These are phyloP conservation scores for Rhodotorula glutinis DNA, from an alignment of 1,284 basidiomycete genomes.

Conservation along the genomic window DNA sequence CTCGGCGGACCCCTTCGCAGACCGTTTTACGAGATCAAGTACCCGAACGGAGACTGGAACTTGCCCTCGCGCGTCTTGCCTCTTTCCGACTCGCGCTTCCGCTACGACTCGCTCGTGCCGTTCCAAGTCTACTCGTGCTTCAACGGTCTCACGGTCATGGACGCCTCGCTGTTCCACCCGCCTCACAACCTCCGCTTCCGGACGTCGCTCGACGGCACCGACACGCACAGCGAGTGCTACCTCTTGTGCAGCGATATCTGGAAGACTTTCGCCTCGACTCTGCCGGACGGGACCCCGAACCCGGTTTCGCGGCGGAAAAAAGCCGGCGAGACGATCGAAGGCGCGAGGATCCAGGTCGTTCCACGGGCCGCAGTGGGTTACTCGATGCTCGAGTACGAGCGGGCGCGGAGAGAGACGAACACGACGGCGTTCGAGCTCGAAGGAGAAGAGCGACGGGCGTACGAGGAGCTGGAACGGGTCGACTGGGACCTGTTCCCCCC, in stretches of 20 bases:
- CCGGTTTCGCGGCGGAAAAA: background rate
- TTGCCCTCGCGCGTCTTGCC: constrained; percentile 44
- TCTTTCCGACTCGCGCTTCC: constrained; percentile 43
- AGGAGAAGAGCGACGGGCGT: constrained; percentile 4
- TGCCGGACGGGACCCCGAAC: constrained; percentile 1
- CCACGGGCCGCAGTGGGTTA: constrained; percentile 24
- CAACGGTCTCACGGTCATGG: constrained; percentile 47
- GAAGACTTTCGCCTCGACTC: constrained; percentile 7
- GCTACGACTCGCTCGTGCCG: constrained; percentile 47
- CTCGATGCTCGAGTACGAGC: constrained; percentile 18
- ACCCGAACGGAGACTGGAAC: constrained; percentile 27
- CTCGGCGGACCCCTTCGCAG: background rate
- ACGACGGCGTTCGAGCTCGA: constrained; percentile 25
- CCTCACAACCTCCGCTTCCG: constrained; percentile 37
- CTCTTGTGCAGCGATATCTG: constrained; percentile 33
- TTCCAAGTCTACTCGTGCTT: constrained; percentile 53
- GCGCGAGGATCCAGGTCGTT: constrained; percentile 30
- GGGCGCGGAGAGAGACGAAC: constrained; percentile 23
- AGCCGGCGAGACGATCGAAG: background rate
- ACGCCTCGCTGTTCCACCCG: constrained; percentile 46
- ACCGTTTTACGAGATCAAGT: constrained; percentile 32
- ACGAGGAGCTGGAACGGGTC: constrained; percentile 16
- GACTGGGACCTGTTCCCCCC: constrained; percentile 29
- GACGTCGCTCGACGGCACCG: constrained; percentile 7
- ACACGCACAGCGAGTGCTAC: constrained; percentile 33